These are phyloP conservation scores for Acorus calamus DNA, from an alignment of 106 monocot species.

Conservation along the genomic window DNA sequence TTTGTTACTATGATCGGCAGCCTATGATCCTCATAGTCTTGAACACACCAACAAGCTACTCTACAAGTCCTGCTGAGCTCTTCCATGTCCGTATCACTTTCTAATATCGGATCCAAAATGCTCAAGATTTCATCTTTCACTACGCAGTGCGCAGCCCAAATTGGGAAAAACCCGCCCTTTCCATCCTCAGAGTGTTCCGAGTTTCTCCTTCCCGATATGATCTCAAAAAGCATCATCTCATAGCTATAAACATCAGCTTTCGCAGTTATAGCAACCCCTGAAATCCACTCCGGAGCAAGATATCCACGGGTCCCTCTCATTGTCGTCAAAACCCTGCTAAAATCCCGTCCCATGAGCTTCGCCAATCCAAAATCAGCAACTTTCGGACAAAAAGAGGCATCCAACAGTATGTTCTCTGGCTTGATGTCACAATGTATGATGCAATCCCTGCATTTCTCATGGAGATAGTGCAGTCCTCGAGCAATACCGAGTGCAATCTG, in stretches of 20 bases:
- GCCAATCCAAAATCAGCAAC: constrained; percentile 33
- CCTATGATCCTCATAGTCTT: constrained; percentile 8
- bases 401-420: constrained; percentile 34
- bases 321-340: constrained; percentile 32
- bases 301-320: constrained; percentile 32
- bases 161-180: constrained; percentile 7
- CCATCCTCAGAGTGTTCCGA: not conserved
- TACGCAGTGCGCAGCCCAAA: constrained; percentile 10
- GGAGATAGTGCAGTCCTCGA: constrained; percentile 28
- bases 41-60: constrained; percentile 23
- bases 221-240: constrained; percentile 36
- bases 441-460: constrained; percentile 29
- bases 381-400: constrained; percentile 20
- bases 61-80: constrained; percentile 17
- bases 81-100: constrained; percentile 5
- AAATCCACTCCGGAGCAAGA: constrained; percentile 37
- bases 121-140: constrained; percentile 18
- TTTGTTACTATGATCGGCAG: no score
- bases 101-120: constrained; percentile 18
- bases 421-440: constrained; percentile 42
- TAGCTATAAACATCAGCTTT: constrained; percentile 41
- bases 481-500: constrained; percentile 27
- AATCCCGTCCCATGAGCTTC: constrained; percentile 29
- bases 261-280: constrained; percentile 19
- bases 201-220: constrained; percentile 26